phyloP scores from a whole-genome alignment of 2,329 filamentous ascomycete genomes.

The Colletotrichum gigasporum region DNA sequence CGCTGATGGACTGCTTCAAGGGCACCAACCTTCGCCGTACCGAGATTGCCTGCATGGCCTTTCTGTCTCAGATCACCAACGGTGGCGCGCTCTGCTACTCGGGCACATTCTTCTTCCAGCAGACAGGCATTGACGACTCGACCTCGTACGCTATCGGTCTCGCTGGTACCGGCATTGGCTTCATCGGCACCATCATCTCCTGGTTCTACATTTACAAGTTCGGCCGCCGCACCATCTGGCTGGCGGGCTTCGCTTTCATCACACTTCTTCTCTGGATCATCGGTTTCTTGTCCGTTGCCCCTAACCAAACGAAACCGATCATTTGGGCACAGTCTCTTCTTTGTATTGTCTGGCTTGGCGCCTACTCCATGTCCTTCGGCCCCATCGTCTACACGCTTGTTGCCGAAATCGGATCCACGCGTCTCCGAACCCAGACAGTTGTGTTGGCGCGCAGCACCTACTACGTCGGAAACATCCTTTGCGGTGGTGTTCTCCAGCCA shows the following conservation, averaged over 20 bases:
- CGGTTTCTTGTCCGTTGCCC: slow-evolving; percentile 49
- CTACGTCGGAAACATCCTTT: slow-evolving; percentile 52
- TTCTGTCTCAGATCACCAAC: slow-evolving; percentile 52
- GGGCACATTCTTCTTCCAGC: slow-evolving; percentile 57
- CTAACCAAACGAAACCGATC: slow-evolving; percentile 45
- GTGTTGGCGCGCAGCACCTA: slow-evolving; percentile 53
- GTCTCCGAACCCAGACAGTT: slow-evolving; percentile 56
- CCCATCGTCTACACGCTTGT: slow-evolving; percentile 57
- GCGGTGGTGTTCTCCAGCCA: slow-evolving; percentile 48
- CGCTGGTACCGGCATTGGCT: slow-evolving; percentile 53
- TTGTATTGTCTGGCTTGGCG: slow-evolving; percentile 54
- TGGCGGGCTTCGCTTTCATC: slow-evolving; percentile 49
- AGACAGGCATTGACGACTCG: slow-evolving; percentile 49
- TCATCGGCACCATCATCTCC: slow-evolving; percentile 52
- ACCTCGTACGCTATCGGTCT: slow-evolving; percentile 52
- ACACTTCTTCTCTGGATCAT: slow-evolving; percentile 52
- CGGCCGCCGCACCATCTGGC: slow-evolving; percentile 54
- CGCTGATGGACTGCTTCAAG: slow-evolving; percentile 57
- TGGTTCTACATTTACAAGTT: slow-evolving; percentile 53
- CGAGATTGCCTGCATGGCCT: slow-evolving; percentile 53
- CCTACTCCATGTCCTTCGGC: slow-evolving; percentile 54
- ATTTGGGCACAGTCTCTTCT: slow-evolving; percentile 52
- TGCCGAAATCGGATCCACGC: slow-evolving; percentile 54
- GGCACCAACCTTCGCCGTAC: slow-evolving; percentile 57
- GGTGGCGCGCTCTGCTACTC: slow-evolving; percentile 52